phyloP scores from a whole-genome alignment of 371 early-diverging fungal species.

The Apophysomyces trapeziformis region DNA sequence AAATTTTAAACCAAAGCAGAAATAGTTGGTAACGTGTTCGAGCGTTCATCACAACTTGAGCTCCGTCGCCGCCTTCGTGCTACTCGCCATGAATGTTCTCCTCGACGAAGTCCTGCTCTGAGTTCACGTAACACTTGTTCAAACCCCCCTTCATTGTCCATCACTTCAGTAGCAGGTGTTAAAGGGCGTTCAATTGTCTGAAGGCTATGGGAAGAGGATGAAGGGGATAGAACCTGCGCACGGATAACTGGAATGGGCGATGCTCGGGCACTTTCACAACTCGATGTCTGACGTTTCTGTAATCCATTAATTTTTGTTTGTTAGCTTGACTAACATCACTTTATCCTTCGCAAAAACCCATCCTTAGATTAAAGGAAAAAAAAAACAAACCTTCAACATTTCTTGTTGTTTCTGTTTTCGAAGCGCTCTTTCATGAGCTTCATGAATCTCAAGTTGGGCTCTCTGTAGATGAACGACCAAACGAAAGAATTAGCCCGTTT shows the following conservation, averaged over 20 bases:
- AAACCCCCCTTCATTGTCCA: slow-evolving; percentile 32
- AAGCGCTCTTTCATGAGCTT: slow-evolving; percentile 28
- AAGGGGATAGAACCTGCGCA: not conserved
- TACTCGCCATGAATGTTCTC: slow-evolving; percentile 38
- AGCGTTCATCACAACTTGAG: slow-evolving; percentile 1
- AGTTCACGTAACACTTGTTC: slow-evolving; percentile 43
- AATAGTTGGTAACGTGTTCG: not conserved
- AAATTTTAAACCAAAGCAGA: not conserved
- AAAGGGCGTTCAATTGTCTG: not conserved
- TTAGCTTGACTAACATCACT: not conserved
- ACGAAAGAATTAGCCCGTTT: no score
- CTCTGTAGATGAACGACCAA: slow-evolving; percentile 9
- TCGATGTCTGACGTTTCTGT: slow-evolving; percentile 1
- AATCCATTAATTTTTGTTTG: not conserved
- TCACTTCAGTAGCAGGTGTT: not conserved
- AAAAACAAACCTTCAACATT: slow-evolving; percentile 9
- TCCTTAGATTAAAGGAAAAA: not conserved
- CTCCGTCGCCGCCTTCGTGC: slow-evolving; percentile 3
- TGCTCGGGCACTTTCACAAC: not conserved
- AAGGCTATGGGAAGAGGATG: not conserved
- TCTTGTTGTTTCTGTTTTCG: slow-evolving; percentile 26
- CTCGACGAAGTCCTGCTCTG: slow-evolving; percentile 36
- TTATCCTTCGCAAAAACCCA: no score
- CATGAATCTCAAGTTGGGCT: slow-evolving; percentile 33
- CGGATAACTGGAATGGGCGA: not conserved